Base-by-base conservation (phyloP, 306 rosid species). In the Prinsepia uniflora region DNA sequence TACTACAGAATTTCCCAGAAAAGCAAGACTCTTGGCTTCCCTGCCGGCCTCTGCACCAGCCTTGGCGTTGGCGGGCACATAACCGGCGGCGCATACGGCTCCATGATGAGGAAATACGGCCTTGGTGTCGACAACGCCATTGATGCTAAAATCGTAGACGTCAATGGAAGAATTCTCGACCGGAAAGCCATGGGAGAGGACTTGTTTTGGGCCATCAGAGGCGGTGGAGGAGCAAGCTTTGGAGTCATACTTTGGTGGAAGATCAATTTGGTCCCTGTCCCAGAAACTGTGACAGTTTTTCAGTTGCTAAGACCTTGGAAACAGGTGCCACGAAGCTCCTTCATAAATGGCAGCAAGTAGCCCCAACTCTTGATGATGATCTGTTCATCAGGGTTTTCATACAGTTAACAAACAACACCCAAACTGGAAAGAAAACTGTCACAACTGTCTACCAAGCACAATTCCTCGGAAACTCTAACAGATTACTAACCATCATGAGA, bases 201-300 rank as follows among this genome's bases (percentile, higher is more conserved):
- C 20, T 39, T 88, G 4, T 93, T 93, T 75, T 93, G 96, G 96
- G 98, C 93, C 0, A 88, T 93, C 40, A 75, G 93, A 83, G 98
- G 98, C n/a, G 93, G 93, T 3, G 98, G 92, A 43, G 96, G 96
- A 42, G 96, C 75, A 62, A 93, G 98, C 72, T 90, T 90, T 64
- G 96, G 98, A 8, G 34, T 93, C 45, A 78, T 93, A 45, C 89
- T 93, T 2, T 82, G 90, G 93, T 93, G 96, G 98, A 88, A 90
- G 80, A 81, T 93, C 24, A 93, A 83, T 41, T 86, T 93, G 0
- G 96, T 88, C 36, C 84, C 87, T 9, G 96, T 93, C 36, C 98
- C 96, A 2, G 39, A 55, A 72, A 83, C 76, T 0, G 93, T 90
- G 67, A 90, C 98, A 17, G 96, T 88, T 75, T 93, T 40, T 81